Base-by-base conservation (phyloP, 257 asterid genomes). In the Parsonsia alboflavescens region DNA sequence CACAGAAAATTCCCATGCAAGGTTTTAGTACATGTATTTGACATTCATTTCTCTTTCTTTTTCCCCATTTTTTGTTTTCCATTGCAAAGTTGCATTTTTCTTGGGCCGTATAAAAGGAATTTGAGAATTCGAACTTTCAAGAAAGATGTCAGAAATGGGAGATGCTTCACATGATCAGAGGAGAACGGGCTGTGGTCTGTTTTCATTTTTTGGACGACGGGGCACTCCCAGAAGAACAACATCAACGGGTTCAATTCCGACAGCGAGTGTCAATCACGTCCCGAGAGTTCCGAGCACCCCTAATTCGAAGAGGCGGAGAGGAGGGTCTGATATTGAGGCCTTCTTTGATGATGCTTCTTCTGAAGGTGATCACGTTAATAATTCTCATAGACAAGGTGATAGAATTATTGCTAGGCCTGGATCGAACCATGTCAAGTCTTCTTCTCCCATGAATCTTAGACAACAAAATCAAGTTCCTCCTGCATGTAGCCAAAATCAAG, bases 161-260 rank as follows among this genome's bases (percentile, higher is more conserved):
- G 97, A 88, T 59, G 15, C 68, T 64, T 78, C 92, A 66, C 86
- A 87, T 24, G 94, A 91, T 33, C 39, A 33, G 77, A 93, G 67
- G 74, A 91, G 72, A 84, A 81, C 96, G 22, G 93, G 96, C 10
- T 93, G 98, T 81, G 96, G 96, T 65, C 80, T 93, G 41, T 73
- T 91, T 42, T 92, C 86, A 21, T 89, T 91, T 81, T 91, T 93
- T 48, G 94, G 98, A 39, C 87, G 97, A n/a, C 85, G 85, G 33
- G 84, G 78, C 39, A 77, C 85, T 85, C 89, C 91, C 0, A 84
- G 79, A 79, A 83, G 86, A 80, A 74, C 90, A 45, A 74, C 89
- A 68, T 83, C 94, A 26, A 77, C 93, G 15, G 85, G 85, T 44
- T 85, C 93, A 59, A 75, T 80, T 75, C 88, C 84, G 0, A 73